Percentiles rank a stretch among this genome's conserved stretches.
These are phyloP conservation scores for Sphaceloma murrayae DNA, from an alignment of 2,329 filamentous ascomycete genomes.

Conservation along the genomic window DNA sequence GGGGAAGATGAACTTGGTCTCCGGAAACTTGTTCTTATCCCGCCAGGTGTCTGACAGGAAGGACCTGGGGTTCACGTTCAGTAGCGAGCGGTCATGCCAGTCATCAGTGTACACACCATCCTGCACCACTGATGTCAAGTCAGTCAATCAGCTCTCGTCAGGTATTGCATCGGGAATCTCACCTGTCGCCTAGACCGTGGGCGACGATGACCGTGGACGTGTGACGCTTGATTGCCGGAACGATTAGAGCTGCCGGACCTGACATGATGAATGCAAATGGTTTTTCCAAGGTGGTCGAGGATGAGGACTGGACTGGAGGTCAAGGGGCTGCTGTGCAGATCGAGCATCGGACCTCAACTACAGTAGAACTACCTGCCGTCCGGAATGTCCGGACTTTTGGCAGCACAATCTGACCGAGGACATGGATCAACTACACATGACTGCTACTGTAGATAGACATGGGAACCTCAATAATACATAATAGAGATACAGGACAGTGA, in stretches of 20 bases:
- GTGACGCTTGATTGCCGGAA: constrained; percentile 72
- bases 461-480: no score
- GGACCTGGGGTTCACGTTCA: no score
- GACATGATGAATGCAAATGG: constrained; percentile 33
- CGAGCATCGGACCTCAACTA: no score
- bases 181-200: constrained; percentile 80
- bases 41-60: constrained; percentile 82
- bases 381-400: no score
- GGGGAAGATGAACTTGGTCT: constrained; percentile 90
- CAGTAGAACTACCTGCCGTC: no score
- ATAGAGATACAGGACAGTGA: no score
- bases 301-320: not conserved
- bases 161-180: constrained; percentile 17
- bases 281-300: not conserved
- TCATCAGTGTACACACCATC: constrained; percentile 48
- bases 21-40: constrained; percentile 65
- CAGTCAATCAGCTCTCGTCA: constrained; percentile 7
- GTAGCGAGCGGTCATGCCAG: no score
- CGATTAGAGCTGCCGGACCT: constrained; percentile 49
- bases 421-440: no score
- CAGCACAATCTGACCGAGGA: no score
- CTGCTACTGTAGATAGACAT: no score
- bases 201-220: constrained; percentile 92
- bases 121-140: constrained; percentile 43
- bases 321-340: no score